Base-by-base conservation (phyloP, 768 basidiomycete species). In the Omphalotus guepiniiformis region DNA sequence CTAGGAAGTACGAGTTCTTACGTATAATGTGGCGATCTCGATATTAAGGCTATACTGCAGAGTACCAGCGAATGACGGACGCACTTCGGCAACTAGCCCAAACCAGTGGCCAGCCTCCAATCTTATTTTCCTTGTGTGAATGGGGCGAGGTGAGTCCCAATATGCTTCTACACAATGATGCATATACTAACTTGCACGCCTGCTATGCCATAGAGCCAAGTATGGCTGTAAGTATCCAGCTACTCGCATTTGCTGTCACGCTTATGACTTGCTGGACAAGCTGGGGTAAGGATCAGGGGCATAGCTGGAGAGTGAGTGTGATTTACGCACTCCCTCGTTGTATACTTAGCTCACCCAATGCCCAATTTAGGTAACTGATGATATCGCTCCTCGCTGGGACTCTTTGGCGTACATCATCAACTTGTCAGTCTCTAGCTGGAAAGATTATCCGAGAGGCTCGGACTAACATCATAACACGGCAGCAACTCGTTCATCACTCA, bases 401-500 rank as follows among this genome's bases (percentile, higher is more conserved):
- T 78, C 79, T 12, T 64, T 85, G 4, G 67, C 76, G 15, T 18
- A n/a, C 13, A 82, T 85, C 47, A 79, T 85, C 59, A 82, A 85
- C 51, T 70, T 74, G 80, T 83, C 47, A 18, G 65, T 49, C 13
- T 16, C 23, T 22, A 9, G 9, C 19, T 22, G 6, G 12, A 13
- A 15, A 11, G n/a, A 25, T 35, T n/a, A 6, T 0, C 18, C 22
- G 6, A 25, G 32, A 36, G 9, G 7, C 11, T 7, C 6, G 35
- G 7, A 5, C 35, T 43, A 3, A 23, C 23, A 26, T 36, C 34
- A 3, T 16, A n/a, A 13, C n/a, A n/a, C n/a, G n/a, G 19, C 50
- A 85, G 81, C 51, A 84, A 83, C 55, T 83, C 83, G 9, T 85
- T 85, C 60, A 72, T 80, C 35, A 77, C 80, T 0, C 76, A 74